phyloP scores from a whole-genome alignment of 2,329 filamentous ascomycete genomes.

The Microdochium bolleyi region DNA sequence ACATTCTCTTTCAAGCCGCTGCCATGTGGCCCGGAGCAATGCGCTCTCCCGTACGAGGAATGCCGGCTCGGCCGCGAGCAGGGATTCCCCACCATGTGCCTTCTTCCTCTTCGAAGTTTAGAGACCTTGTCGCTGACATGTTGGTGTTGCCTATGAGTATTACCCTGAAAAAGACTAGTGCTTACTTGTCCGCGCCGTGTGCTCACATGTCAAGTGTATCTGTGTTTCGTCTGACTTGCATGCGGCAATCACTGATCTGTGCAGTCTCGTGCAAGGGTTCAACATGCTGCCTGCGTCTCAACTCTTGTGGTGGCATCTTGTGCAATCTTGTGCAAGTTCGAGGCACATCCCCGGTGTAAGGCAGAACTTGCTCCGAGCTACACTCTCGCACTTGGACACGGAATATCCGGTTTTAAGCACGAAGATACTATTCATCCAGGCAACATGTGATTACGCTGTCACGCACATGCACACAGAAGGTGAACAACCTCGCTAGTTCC shows the following conservation, averaged over 20 bases:
- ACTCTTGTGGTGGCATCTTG: too few species aligned
- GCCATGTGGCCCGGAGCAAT: background rate
- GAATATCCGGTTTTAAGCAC: too few species aligned
- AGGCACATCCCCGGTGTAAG: too few species aligned
- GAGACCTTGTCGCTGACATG: background rate
- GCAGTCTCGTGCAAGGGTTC: background rate
- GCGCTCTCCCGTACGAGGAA: background rate
- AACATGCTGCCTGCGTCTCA: background rate
- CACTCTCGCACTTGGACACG: too few species aligned
- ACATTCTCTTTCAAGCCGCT: background rate
- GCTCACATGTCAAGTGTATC: background rate
- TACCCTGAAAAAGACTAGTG: slow-evolving; percentile 9
- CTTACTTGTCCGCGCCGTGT: slow-evolving; percentile 7
- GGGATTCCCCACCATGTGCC: background rate
- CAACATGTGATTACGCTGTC: too few species aligned
- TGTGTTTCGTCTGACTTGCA: background rate
- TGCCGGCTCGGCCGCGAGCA: background rate
- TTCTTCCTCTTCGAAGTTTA: background rate
- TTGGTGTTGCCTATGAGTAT: background rate
- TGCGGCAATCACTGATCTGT: background rate
- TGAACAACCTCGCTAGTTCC: too few species aligned
- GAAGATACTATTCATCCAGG: too few species aligned
- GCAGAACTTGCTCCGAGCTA: too few species aligned
- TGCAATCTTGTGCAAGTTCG: too few species aligned
- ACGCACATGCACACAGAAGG: too few species aligned